Base-by-base conservation (phyloP, 148 eudicot genomes). In the Cornus kousa region DNA sequence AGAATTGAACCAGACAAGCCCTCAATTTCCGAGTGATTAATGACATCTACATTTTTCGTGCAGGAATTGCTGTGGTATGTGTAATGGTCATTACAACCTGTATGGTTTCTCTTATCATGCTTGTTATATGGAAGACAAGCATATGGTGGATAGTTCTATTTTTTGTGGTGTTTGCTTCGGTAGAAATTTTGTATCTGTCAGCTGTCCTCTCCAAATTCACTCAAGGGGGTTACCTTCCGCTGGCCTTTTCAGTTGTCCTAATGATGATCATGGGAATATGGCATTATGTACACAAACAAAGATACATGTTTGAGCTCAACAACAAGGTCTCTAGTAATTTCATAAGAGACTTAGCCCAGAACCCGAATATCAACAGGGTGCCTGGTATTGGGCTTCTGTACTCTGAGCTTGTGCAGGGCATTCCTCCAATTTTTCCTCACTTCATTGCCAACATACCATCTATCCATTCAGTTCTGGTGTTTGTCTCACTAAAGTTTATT, bases 301-400 rank as follows among this genome's bases (percentile, higher is more conserved):
- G 87, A 48, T 90, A 90, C 70, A 22, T 53, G 46, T 86, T 74
- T 24, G 93, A 90, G 85, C 83, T 88, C 28, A 53, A 74, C 9
- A 85, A 88, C 87, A 90, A 85, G 79, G 86, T 90, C n/a, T 86
- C 91, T 6, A 78, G 39, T 72, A 83, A 77, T 13, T 85, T 80
- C 39, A 53, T 90, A 31, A 67, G 62, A 31, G 84, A 80, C 24
- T 77, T 90, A 70, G 85, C 83, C 7, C 53, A 48, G 10, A 85
- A 80, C 66, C 81, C 80, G 2, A 72, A 81, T 2, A 81, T 87
- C 22, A 73, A 48, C 40, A 55, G 89, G 16, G 48, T 84, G 9
- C 91, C 91, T 5, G 93, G 93, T 6, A 82, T 90, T n/a, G 90
- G 89, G 7, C 88, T 90, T 6, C 68, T 90, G 5, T 88, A 86